These are phyloP conservation scores for Mallotus repandus DNA, from an alignment of 441 rosid genomes.

Conservation along the genomic window DNA sequence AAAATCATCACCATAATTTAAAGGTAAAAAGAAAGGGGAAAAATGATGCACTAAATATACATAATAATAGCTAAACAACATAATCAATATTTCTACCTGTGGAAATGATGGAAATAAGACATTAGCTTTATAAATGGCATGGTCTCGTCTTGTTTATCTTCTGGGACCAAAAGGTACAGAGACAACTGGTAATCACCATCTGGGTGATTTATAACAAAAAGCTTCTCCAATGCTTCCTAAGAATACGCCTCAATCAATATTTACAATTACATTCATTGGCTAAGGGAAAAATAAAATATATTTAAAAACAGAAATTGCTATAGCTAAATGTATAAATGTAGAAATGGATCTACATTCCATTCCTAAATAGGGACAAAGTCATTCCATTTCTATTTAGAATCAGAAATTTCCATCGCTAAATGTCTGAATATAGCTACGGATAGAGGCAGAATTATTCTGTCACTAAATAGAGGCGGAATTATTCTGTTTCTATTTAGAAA, in stretches of 20 bases:
- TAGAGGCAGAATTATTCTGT: too few species aligned
- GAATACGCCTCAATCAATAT: slow-evolving; percentile 26
- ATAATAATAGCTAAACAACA: slow-evolving; percentile 3
- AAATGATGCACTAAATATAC: neutral
- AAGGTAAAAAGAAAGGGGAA: neutral
- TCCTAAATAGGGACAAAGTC: too few species aligned
- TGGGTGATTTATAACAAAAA: slow-evolving; percentile 80
- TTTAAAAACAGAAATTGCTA: too few species aligned
- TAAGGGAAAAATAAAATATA: neutral
- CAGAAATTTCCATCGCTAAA: too few species aligned
- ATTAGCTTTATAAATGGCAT: slow-evolving; percentile 91
- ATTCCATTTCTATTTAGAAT: too few species aligned
- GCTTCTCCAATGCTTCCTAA: slow-evolving; percentile 84
- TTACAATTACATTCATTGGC: slow-evolving; percentile 1
- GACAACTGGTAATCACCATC: slow-evolving; percentile 88
- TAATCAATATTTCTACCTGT: slow-evolving; percentile 45
- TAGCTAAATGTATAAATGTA: too few species aligned
- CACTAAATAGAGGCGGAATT: too few species aligned
- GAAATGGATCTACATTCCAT: too few species aligned
- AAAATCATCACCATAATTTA: neutral
- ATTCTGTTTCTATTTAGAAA: too few species aligned
- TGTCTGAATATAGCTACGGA: too few species aligned
- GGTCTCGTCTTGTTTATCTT: slow-evolving; percentile 38
- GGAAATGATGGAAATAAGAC: slow-evolving; percentile 95
- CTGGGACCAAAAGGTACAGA: slow-evolving; percentile 57